Conservation (phyloP, 2,329 filamentous ascomycete genomes). For the Erysiphe pulchra region DNA sequence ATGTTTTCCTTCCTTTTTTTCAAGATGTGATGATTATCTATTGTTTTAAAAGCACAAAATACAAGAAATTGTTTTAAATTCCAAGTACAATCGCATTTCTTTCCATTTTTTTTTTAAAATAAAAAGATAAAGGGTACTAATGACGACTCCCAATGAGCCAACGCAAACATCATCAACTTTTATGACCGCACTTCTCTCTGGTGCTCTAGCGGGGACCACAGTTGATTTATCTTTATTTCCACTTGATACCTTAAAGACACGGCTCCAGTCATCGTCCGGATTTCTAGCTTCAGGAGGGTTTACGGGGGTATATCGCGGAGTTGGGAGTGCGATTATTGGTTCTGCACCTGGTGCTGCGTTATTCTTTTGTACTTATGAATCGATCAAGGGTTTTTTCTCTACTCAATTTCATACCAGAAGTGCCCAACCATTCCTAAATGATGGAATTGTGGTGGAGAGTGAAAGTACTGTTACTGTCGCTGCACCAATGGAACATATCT, state of each 20-base stretch:
- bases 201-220: slow-evolving; percentile 76
- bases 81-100: too few species aligned
- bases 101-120: too few species aligned
- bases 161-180: slow-evolving; percentile 15
- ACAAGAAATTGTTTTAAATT: too few species aligned
- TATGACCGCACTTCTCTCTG: slow-evolving; percentile 43
- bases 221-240: slow-evolving; percentile 94
- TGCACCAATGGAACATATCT: slow-evolving; percentile 39
- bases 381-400: slow-evolving; percentile 25
- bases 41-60: too few species aligned
- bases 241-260: slow-evolving; percentile 95
- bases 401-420: slow-evolving; percentile 3
- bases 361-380: slow-evolving; percentile 92
- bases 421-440: slow-evolving; percentile 16
- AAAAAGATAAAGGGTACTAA: too few species aligned
- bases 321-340: slow-evolving; percentile 71
- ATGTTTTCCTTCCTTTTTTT: too few species aligned
- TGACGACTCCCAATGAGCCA: too few species aligned
- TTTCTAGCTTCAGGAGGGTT: slow-evolving; percentile 73
- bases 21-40: too few species aligned
- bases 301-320: slow-evolving; percentile 73
- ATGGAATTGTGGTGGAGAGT: slow-evolving; percentile 5
- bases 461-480: slow-evolving; percentile 8
- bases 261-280: slow-evolving; percentile 58
- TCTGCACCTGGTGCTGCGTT: slow-evolving; percentile 83